These are phyloP conservation scores for Myxozyma monticola DNA, from an alignment of 805 yeast species.

Conservation along the genomic window DNA sequence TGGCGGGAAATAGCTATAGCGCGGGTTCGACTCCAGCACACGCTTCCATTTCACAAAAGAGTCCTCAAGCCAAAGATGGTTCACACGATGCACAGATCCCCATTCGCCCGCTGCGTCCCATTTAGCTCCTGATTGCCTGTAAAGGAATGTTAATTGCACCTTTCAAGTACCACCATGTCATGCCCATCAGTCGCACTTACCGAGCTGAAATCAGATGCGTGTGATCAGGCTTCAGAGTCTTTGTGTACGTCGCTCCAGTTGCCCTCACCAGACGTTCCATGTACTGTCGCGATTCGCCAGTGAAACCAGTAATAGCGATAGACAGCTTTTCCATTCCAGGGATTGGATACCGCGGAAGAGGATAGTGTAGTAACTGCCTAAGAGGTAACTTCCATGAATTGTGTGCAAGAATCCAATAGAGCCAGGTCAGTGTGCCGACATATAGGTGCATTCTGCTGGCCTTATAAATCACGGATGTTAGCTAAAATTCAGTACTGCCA, in stretches of 20 bases:
- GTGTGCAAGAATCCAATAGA: slow-evolving; percentile 63
- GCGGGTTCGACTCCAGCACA: slow-evolving; percentile 47
- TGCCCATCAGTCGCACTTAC: too few relatives aligned
- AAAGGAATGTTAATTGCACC: too few relatives aligned
- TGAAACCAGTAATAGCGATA: slow-evolving; percentile 74
- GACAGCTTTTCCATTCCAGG: slow-evolving; percentile 54
- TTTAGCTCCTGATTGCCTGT: slow-evolving; percentile 62
- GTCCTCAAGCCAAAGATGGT: slow-evolving; percentile 88
- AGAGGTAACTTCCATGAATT: slow-evolving; percentile 57
- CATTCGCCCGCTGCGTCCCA: slow-evolving; percentile 72
- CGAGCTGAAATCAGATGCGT: slow-evolving; percentile 69
- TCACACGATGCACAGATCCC: slow-evolving; percentile 59
- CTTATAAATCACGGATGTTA: slow-evolving; percentile 1
- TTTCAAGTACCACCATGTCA: too few relatives aligned
- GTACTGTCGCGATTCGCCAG: slow-evolving; percentile 80
- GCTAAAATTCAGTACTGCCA: too few relatives aligned
- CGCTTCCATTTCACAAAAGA: slow-evolving; percentile 63
- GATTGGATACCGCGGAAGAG: slow-evolving; percentile 53
- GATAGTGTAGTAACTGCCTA: slow-evolving; percentile 64
- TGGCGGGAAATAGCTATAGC: slow-evolving; percentile 52
- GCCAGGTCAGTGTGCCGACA: slow-evolving; percentile 75
- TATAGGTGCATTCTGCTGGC: slow-evolving; percentile 47
- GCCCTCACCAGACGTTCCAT: slow-evolving; percentile 61
- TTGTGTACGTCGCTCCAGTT: slow-evolving; percentile 76
- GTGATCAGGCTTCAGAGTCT: slow-evolving; percentile 59